Conservation (phyloP, 768 basidiomycete species). For the Candolleomyces aberdarensis region DNA sequence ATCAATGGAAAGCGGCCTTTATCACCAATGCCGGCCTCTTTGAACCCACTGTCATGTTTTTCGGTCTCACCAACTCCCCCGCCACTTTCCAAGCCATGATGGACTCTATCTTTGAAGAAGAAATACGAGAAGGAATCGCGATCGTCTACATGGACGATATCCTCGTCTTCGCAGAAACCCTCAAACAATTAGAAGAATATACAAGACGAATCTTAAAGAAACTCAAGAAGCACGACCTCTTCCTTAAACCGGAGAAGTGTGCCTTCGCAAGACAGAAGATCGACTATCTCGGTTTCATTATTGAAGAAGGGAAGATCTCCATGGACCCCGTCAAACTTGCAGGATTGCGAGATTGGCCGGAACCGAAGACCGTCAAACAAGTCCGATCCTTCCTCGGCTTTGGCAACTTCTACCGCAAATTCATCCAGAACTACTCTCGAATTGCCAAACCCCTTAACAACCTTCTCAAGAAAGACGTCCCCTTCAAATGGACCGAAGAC, state of each 20-base stretch:
- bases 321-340: not conserved
- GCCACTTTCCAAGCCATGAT: no score
- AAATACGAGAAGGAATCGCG: constrained; percentile 24
- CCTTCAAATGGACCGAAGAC: not conserved
- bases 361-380: not conserved
- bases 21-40: constrained; percentile 31
- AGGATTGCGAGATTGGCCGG: not conserved
- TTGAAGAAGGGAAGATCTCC: not conserved
- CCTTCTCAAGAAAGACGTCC: not conserved
- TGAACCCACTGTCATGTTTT: constrained; percentile 41
- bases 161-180: constrained; percentile 22
- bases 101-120: constrained; percentile 17
- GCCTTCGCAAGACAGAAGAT: not conserved
- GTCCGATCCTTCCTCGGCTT: not conserved
- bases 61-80: constrained; percentile 31
- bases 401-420: not conserved
- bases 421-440: not conserved
- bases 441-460: not conserved
- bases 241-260: constrained; percentile 1
- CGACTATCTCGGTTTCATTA: constrained; percentile 3
- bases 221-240: not conserved
- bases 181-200: constrained; percentile 6
- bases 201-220: constrained; percentile 3
- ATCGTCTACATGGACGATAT: constrained; percentile 43
- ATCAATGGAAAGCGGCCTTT: constrained; percentile 36